Conservation (phyloP, 768 basidiomycete species). For the Russula dissimulans region DNA sequence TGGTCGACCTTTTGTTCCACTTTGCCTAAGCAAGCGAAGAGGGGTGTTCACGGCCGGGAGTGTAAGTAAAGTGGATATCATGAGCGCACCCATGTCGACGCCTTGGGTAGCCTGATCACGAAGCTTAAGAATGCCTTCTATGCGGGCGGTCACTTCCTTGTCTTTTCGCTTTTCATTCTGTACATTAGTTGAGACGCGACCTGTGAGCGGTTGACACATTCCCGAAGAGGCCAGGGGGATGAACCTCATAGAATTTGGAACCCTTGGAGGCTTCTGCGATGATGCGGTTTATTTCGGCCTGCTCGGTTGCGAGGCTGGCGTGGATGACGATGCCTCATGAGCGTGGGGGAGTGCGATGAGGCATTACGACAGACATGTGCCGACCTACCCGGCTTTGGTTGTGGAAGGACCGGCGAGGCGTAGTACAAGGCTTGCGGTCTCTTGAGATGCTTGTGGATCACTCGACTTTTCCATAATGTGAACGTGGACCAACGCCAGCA, state of each 20-base stretch:
- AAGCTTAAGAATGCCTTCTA: slow-evolving; percentile 56
- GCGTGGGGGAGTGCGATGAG: background rate
- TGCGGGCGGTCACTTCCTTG: slow-evolving; percentile 70
- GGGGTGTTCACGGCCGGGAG: background rate
- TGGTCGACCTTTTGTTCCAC: slow-evolving; percentile 62
- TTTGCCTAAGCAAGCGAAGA: slow-evolving; percentile 30
- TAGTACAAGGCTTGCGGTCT: slow-evolving; percentile 59
- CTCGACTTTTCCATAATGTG: background rate
- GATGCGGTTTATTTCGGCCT: slow-evolving; percentile 76
- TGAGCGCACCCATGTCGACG: slow-evolving; percentile 41
- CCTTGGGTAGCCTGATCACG: slow-evolving; percentile 49
- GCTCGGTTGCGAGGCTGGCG: slow-evolving; percentile 59
- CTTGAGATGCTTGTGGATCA: slow-evolving; percentile 40
- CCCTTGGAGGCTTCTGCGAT: slow-evolving; percentile 90
- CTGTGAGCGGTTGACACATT: background rate
- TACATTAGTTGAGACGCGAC: background rate
- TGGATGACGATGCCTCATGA: background rate
- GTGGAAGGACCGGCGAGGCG: slow-evolving; percentile 84
- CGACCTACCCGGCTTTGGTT: slow-evolving; percentile 74
- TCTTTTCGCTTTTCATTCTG: slow-evolving; percentile 90
- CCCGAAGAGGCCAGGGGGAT: slow-evolving; percentile 14
- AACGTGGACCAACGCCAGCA: background rate
- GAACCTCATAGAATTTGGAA: slow-evolving; percentile 83
- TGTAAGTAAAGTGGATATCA: slow-evolving; percentile 19
- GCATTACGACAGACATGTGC: background rate